These are phyloP conservation scores for Podaxis mareebaensis DNA, from an alignment of 768 basidiomycete species.

Conservation along the genomic window DNA sequence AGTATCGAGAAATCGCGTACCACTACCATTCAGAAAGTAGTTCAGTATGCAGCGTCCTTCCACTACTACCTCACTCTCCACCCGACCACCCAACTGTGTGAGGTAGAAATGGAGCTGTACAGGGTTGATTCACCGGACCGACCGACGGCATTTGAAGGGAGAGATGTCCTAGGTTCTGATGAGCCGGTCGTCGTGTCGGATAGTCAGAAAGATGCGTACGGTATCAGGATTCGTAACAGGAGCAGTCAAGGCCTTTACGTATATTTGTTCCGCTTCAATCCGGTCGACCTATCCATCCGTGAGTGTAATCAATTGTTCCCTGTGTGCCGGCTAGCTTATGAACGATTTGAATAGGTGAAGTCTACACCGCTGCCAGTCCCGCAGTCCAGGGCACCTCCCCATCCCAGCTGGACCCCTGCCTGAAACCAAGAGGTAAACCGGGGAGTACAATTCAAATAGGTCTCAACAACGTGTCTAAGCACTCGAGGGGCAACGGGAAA, in stretches of 20 bases:
- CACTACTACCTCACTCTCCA: background rate
- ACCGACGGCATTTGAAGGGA: constrained; percentile 21
- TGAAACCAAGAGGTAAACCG: too few relatives aligned
- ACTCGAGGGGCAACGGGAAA: too few relatives aligned
- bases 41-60: too few relatives aligned
- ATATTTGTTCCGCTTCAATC: constrained; percentile 44
- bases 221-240: constrained; percentile 24
- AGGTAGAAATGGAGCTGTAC: constrained; percentile 32
- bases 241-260: constrained; percentile 28
- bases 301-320: constrained; percentile 7
- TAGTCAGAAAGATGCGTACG: constrained; percentile 8
- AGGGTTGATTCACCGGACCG: constrained; percentile 23
- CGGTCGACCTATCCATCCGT: constrained; percentile 36
- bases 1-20: too few relatives aligned
- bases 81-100: constrained; percentile 19
- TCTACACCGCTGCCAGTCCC: too few relatives aligned
- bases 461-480: too few relatives aligned
- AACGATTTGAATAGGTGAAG: too few relatives aligned
- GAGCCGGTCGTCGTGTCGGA: constrained; percentile 25
- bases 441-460: too few relatives aligned
- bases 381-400: too few relatives aligned
- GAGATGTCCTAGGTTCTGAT: constrained; percentile 31
- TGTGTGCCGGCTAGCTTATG: too few relatives aligned
- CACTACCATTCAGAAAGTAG: too few relatives aligned
- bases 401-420: too few relatives aligned